Percentiles rank a stretch among this genome's conserved stretches.
These are phyloP conservation scores for Limnanthes douglasii DNA, from an alignment of 345 rosid genomes.

Conservation along the genomic window DNA sequence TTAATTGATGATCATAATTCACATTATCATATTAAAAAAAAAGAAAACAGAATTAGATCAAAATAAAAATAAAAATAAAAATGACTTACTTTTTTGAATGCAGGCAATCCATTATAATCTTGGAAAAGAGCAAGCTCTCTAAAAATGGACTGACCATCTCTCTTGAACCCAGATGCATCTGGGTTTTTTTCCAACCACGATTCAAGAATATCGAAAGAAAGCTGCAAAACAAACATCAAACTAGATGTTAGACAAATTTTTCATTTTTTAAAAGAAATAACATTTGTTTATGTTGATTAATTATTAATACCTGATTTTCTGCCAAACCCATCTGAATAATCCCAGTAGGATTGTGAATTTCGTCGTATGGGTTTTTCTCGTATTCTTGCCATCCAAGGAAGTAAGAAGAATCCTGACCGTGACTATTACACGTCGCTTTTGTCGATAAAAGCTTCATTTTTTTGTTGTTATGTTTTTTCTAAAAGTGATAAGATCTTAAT, in stretches of 20 bases:
- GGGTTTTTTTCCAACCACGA: constrained; percentile 59
- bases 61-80: background rate
- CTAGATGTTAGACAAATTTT: background rate
- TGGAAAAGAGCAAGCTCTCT: constrained; percentile 78
- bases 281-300: background rate
- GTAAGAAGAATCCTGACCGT: constrained; percentile 76
- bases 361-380: constrained; percentile 65
- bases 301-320: constrained; percentile 64
- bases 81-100: constrained; percentile 40
- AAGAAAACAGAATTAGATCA: background rate
- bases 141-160: constrained; percentile 49
- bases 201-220: constrained; percentile 58
- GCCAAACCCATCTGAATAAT: constrained; percentile 86
- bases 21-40: background rate
- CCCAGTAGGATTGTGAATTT: constrained; percentile 45
- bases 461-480: too few relatives aligned
- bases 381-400: constrained; percentile 76
- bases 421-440: constrained; percentile 53
- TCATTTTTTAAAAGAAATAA: background rate
- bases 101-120: constrained; percentile 66
- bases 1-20: constrained; percentile 1
- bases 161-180: constrained; percentile 42
- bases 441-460: constrained; percentile 43
- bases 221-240: constrained; percentile 15
- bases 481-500: too few relatives aligned